A percentile compares a stretch with the other conserved stretches of the same genome.
Conservation (phyloP, 345 rosid genomes). For the Hibiscus trionum region DNA sequence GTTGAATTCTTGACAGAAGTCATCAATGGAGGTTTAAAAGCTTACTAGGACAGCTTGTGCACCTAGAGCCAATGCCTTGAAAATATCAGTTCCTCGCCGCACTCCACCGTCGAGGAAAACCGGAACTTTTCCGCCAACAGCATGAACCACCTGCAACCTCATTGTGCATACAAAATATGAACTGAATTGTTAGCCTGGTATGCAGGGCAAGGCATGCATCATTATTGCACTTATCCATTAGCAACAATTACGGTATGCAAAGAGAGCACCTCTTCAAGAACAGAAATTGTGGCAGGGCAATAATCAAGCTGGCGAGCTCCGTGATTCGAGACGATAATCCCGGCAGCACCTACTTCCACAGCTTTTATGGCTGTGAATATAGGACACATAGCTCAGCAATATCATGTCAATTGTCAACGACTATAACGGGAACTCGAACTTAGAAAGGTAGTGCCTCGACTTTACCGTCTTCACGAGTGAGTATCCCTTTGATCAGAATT, state of each 20-base stretch:
- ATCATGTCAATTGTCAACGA: not conserved
- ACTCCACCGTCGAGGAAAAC: slow-evolving; percentile 89
- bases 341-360: slow-evolving; percentile 47
- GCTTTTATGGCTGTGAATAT: slow-evolving; percentile 46
- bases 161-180: not conserved
- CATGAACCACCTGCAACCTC: slow-evolving; percentile 56
- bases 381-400: not conserved
- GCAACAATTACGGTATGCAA: not conserved
- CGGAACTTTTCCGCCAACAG: slow-evolving; percentile 61
- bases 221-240: not conserved
- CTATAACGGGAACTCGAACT: not conserved
- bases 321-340: slow-evolving; percentile 64
- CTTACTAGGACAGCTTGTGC: slow-evolving; percentile 87
- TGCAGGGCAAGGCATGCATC: not conserved
- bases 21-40: not conserved
- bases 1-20: not conserved
- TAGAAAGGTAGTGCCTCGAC: not conserved
- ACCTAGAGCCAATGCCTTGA: slow-evolving; percentile 89
- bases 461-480: slow-evolving; percentile 80
- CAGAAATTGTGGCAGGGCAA: slow-evolving; percentile 46
- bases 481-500: slow-evolving; percentile 66
- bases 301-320: slow-evolving; percentile 67
- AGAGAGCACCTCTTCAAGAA: slow-evolving; percentile 55
- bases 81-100: slow-evolving; percentile 73
- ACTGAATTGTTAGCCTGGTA: not conserved